Percentiles rank a stretch among this genome's conserved stretches.
phyloP scores from a whole-genome alignment of 768 basidiomycete species.

The Suillus subluteus region DNA sequence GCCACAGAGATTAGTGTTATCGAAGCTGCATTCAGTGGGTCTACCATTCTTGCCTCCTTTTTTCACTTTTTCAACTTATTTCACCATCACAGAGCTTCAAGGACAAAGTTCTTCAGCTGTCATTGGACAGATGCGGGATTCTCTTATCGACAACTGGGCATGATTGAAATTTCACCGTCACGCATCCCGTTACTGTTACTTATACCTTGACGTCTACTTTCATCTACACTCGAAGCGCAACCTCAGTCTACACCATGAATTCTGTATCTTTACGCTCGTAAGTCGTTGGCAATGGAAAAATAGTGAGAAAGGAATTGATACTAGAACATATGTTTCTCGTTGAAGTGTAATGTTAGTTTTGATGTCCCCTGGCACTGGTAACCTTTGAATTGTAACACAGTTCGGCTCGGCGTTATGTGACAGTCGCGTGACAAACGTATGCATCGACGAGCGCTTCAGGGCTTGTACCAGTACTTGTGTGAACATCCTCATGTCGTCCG shows the following conservation, averaged over 20 bases:
- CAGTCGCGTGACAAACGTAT: conserved; percentile 4
- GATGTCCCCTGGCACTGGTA: not conserved
- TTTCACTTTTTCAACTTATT: conserved; percentile 14
- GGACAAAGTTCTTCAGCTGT: conserved; percentile 81
- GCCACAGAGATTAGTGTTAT: conserved; percentile 99
- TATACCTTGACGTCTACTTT: conserved; percentile 9
- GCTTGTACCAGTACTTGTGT: not conserved
- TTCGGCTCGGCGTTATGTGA: not conserved
- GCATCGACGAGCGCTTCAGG: not conserved
- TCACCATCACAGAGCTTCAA: conserved; percentile 67
- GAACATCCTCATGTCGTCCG: not conserved
- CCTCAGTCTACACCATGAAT: not conserved
- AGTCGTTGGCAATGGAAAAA: conserved; percentile 1
- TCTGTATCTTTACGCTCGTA: conserved; percentile 6
- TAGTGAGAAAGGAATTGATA: not conserved
- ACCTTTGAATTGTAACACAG: not conserved
- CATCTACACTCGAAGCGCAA: conserved; percentile 1
- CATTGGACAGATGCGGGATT: conserved; percentile 91
- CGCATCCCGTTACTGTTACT: not conserved
- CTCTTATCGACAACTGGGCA: conserved; percentile 92
- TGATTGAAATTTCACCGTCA: conserved; percentile 35
- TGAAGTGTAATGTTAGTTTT: not conserved
- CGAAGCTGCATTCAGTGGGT: conserved; percentile 95
- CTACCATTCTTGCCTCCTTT: conserved; percentile 3
- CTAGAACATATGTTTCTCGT: too few relatives aligned